Base-by-base conservation (phyloP, 805 yeast species). In the Saturnispora silvae region DNA sequence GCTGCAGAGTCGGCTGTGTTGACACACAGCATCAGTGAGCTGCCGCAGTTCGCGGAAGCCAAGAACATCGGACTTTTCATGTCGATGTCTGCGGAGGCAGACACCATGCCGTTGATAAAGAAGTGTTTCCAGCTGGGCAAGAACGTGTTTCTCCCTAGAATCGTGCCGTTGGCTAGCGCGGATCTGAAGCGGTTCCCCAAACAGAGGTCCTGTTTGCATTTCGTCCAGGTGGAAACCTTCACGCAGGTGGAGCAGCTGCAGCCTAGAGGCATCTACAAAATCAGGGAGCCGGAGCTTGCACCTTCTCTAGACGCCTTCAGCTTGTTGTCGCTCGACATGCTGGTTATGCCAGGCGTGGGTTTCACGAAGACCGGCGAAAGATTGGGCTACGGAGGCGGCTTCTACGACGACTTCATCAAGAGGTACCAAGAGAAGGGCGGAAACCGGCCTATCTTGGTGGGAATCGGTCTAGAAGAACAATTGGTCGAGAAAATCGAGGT, bases 341-440 rank as follows among this genome's bases (percentile, higher is more conserved):
- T 89, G 5, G 57, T 89, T 5, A 65, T 89, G 0, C 97, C 97
- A 0, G 96, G 94, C 0, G 78, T 89, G 2, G 95, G 83, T 1
- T 87, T 83, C 55, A 69, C 82, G 1, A 45, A 20, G 4, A 40
- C 41, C 1, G 57, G 64, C 14, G 40, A 45, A 23, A 55, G 98
- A 37, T 53, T 89, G 37, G 98, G 98, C 1, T 94, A 85, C 53
- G 98, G 98, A 1, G 89, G 78, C 4, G 98, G 96, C 0, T 86
- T 73, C 55, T 89, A 92, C 54, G 98, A 89, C 54, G 84, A 79
- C 48, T 81, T 65, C 48, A 67, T 81, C 29, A 60, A 65, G 32
- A 59, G 80, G 35, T 75, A 75, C 46, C 18, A 43, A 6, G 54
- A 65, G 50, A 28, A 19, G 4, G 51, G 57, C 60, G 23, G 45